Percentiles rank a stretch among this genome's conserved stretches.
Evolutionary conservation across 495 filamentous ascomycete genomes (phyloP).

Genomic region (Schizothecium vesticola): DNA sequence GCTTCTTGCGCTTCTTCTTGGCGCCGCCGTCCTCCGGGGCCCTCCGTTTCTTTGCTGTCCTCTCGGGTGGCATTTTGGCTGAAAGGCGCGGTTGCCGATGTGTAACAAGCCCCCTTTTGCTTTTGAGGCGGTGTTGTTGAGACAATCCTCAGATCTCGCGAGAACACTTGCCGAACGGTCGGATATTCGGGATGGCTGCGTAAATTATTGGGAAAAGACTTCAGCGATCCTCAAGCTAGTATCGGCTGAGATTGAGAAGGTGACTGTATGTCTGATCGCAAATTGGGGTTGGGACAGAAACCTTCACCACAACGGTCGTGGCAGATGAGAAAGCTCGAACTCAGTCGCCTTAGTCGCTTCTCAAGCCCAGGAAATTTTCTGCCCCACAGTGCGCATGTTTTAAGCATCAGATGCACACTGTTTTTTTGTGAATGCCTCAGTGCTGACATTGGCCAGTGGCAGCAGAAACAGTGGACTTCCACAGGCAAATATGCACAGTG

Average conservation of each 20-base stretch:
- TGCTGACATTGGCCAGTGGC: background rate
- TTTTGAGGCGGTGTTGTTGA: background rate
- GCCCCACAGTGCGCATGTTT: background rate
- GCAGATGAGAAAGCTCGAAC: background rate
- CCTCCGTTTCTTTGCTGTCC: conserved; percentile 35
- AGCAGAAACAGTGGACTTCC: background rate
- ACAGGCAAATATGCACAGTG: background rate
- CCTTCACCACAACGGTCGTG: background rate
- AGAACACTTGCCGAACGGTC: background rate
- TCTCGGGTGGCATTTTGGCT: conserved; percentile 15
- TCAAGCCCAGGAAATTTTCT: background rate
- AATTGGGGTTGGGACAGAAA: background rate
- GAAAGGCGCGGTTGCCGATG: background rate
- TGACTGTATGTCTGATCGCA: background rate
- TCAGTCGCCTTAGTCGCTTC: background rate
- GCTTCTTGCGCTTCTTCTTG: conserved; percentile 51
- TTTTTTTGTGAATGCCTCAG: background rate
- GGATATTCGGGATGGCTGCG: background rate
- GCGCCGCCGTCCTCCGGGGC: conserved; percentile 30
- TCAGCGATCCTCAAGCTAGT: background rate
- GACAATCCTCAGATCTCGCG: background rate
- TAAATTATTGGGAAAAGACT: background rate
- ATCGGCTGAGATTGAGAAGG: background rate
- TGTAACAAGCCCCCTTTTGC: background rate
- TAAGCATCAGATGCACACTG: background rate